A percentile compares a stretch with the other conserved stretches of the same genome.
Conservation (phyloP, 441 rosid genomes). For the Mallotus repandus region DNA sequence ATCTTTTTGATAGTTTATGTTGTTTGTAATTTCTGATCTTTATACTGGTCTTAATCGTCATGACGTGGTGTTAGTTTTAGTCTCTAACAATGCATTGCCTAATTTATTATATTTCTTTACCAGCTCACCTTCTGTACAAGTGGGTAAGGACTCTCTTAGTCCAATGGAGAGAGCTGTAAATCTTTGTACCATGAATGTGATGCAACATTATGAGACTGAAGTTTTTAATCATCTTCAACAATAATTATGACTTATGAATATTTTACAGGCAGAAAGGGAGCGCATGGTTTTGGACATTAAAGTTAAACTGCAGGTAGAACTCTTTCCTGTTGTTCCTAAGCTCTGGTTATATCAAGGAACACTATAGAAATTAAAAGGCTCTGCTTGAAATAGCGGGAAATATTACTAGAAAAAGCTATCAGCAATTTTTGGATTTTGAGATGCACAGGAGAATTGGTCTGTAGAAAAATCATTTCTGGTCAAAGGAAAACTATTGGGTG, state of each 20-base stretch:
- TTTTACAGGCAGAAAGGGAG: slow-evolving; percentile 87
- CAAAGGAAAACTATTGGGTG: slow-evolving; percentile 1
- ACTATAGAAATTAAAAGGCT: neutral
- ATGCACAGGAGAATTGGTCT: neutral
- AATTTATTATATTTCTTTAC: slow-evolving; percentile 29
- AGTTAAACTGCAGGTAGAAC: slow-evolving; percentile 92
- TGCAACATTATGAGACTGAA: slow-evolving; percentile 19
- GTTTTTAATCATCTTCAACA: slow-evolving; percentile 17
- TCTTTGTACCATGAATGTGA: slow-evolving; percentile 34
- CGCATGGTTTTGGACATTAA: slow-evolving; percentile 99
- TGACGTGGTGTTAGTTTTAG: neutral
- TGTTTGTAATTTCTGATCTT: slow-evolving; percentile 20
- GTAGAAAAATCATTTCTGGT: neutral
- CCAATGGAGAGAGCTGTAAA: slow-evolving; percentile 98
- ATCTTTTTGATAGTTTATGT: slow-evolving; percentile 20
- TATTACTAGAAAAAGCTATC: neutral
- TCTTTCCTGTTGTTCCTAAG: neutral
- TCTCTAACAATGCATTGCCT: neutral
- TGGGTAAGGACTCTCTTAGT: slow-evolving; percentile 68
- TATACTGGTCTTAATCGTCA: slow-evolving; percentile 11
- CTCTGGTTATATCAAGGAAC: slow-evolving; percentile 12
- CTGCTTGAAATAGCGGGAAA: neutral
- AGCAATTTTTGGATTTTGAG: neutral
- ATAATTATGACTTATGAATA: slow-evolving; percentile 11
- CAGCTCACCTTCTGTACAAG: slow-evolving; percentile 74